These are phyloP conservation scores for Aspergillus panamensis DNA, from an alignment of 495 filamentous ascomycete genomes.

Conservation along the genomic window DNA sequence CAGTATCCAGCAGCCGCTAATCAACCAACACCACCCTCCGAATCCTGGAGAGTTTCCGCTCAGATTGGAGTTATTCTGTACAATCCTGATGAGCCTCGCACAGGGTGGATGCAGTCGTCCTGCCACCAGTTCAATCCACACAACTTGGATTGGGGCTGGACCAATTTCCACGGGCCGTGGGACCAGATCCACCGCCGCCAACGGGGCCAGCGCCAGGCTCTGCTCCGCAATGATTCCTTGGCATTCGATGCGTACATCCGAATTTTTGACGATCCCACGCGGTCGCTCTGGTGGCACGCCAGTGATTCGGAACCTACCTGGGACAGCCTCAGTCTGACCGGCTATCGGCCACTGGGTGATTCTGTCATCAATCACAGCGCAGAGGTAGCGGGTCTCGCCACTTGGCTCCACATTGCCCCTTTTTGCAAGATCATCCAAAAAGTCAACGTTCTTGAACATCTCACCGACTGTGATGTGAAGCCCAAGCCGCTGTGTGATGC, in stretches of 20 bases:
- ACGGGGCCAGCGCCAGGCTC: constrained; percentile 56
- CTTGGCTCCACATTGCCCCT: constrained; percentile 58
- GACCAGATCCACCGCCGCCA: constrained; percentile 56
- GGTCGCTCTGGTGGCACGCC: constrained; percentile 61
- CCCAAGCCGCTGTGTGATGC: constrained; percentile 52
- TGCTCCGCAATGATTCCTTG: constrained; percentile 61
- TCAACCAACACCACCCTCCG: constrained; percentile 10
- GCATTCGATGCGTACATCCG: constrained; percentile 63
- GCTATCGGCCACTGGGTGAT: constrained; percentile 52
- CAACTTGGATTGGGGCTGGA: constrained; percentile 65
- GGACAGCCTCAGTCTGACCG: constrained; percentile 65
- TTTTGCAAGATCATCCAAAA: constrained; percentile 54
- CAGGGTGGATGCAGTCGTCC: constrained; percentile 53
- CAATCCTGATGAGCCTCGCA: constrained; percentile 63
- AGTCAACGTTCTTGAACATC: constrained; percentile 48
- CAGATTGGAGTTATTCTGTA: constrained; percentile 63
- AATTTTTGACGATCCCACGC: constrained; percentile 58
- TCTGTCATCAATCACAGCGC: constrained; percentile 48
- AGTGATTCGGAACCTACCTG: constrained; percentile 64
- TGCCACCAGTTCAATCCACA: constrained; percentile 57
- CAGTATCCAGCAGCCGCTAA: constrained; percentile 26
- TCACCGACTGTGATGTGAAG: constrained; percentile 44
- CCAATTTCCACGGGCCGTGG: constrained; percentile 60
- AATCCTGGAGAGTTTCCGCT: constrained; percentile 51
- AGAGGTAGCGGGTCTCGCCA: constrained; percentile 51